Base-by-base conservation (phyloP, 345 rosid species). In the Rhizophora mangle region DNA sequence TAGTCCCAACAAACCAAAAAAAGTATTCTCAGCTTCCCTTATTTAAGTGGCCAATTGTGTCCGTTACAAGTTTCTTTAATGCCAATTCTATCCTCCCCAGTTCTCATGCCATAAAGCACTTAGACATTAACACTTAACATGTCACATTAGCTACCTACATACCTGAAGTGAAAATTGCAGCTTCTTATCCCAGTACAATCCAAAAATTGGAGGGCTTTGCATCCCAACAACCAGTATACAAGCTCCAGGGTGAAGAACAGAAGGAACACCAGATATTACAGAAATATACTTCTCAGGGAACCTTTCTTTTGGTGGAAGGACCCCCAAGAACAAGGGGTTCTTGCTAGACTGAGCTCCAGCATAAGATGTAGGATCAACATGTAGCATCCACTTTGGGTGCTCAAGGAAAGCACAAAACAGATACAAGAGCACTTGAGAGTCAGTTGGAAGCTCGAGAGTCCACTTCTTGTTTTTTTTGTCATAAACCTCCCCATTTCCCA, bases 301-400 rank as follows among this genome's bases (percentile, higher is more conserved):
- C 76, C 92, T 87, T 79, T 92, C 97, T 77, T 90, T 95, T 21
- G 94, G 91, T 72, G 95, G 99, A 58, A 89, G 72, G 64, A 83
- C 81, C 55, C 98, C 97, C 74, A 92, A 81, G 81, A 89, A 87
- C 34, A 95, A 79, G 11, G 96, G 97, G 65, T 90, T 92, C 76
- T 86, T 88, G 85, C 97, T 88, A 34, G 92, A 84, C 63, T 92
- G 96, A 24, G 88, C 87, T 68, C 93, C 99, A 59, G 90, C 76
- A 75, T 87, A 82, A 16, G 96, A 87, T 62, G 89, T 73, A 15
- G 97, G 96, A 82, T 94, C 99, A 58, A 94, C 85, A 77, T 89
- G 99, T 18, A 91, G 81, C 97, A 88, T 95, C 99, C 99, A 95
- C 79, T 90, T 91, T 8, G 97, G 99, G 65, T 92, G 93, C 83